These are phyloP conservation scores for Cladorrhinum sp. DNA, from an alignment of 2,329 filamentous ascomycete genomes.

Conservation along the genomic window DNA sequence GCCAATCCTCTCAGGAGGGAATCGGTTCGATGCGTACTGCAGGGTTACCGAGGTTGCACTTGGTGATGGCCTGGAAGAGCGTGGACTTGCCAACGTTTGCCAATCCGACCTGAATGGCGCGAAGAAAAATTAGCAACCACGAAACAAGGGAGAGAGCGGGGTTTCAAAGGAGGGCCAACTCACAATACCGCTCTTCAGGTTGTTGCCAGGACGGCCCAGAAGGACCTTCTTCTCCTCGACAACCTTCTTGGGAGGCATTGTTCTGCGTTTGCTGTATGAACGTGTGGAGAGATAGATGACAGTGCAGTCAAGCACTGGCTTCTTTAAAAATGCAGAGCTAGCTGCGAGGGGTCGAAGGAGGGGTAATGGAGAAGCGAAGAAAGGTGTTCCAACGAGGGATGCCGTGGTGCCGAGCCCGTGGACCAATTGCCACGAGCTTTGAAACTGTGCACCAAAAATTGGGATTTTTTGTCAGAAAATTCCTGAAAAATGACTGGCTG, in stretches of 20 bases:
- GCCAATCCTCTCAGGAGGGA: not conserved
- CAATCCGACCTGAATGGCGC: constrained; percentile 73
- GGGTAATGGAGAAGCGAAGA: constrained; percentile 29
- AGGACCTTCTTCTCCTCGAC: constrained; percentile 93
- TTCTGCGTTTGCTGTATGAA: constrained; percentile 59
- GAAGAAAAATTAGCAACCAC: constrained; percentile 20
- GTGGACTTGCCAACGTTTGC: constrained; percentile 99
- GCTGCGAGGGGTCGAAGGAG: constrained; percentile 50
- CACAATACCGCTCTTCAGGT: constrained; percentile 98
- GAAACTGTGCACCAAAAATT: constrained; percentile 5
- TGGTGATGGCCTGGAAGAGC: constrained; percentile 98
- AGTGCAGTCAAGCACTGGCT: constrained; percentile 51
- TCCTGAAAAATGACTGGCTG: constrained; percentile 3
- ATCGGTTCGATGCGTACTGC: constrained; percentile 60
- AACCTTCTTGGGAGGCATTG: constrained; percentile 94
- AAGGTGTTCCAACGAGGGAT: constrained; percentile 22
- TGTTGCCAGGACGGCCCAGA: constrained; percentile 94
- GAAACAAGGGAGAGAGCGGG: constrained; percentile 37
- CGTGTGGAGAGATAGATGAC: constrained; percentile 48
- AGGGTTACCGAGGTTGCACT: constrained; percentile 94
- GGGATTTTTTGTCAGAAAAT: constrained; percentile 3
- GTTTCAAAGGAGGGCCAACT: constrained; percentile 20
- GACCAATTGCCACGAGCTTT: constrained; percentile 23
- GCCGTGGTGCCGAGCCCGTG: constrained; percentile 24
- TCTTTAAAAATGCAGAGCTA: constrained; percentile 61